Evolutionary conservation across 306 rosid genomes (phyloP).

Genomic region (Spatholobus suberectus): DNA sequence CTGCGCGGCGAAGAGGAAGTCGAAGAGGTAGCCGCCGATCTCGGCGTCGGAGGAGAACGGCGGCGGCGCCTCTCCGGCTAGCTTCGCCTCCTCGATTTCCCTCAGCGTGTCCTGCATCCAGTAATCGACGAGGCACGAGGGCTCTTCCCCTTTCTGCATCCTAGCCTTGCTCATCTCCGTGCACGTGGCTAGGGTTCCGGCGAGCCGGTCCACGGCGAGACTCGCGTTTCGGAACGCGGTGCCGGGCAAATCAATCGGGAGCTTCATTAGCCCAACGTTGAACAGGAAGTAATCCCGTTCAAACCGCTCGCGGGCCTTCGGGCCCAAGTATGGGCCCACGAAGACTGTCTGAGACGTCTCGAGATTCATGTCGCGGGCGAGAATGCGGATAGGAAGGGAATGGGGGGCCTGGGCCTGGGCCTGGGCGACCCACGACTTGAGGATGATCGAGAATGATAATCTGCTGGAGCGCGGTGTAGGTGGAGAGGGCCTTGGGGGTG

Average conservation of each 20-base stretch:
- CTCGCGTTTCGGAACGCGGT: conserved; percentile 77
- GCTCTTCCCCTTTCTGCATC: conserved; percentile 59
- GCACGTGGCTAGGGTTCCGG: conserved; percentile 54
- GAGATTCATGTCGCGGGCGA: conserved; percentile 82
- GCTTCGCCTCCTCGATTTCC: conserved; percentile 44
- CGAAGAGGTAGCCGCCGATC: conserved; percentile 76
- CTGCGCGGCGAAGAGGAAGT: conserved; percentile 89
- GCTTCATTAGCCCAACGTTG: conserved; percentile 85
- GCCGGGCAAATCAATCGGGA: conserved; percentile 84
- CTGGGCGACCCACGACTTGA: conserved; percentile 59
- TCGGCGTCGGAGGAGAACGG: conserved; percentile 51
- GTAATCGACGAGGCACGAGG: conserved; percentile 79
- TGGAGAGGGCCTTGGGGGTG: conserved; percentile 76
- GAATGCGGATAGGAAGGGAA: conserved; percentile 55
- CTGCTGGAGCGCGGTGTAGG: conserved; percentile 84
- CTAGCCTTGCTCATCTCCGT: conserved; percentile 54
- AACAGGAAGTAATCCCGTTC: conserved; percentile 70
- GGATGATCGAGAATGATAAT: conserved; percentile 67
- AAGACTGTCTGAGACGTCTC: conserved; percentile 87
- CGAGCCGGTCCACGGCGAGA: conserved; percentile 73
- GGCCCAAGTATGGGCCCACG: conserved; percentile 77
- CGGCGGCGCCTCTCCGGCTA: conserved; percentile 43
- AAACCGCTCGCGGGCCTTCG: conserved; percentile 57
- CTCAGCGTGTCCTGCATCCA: conserved; percentile 82
- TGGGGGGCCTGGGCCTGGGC: not conserved